These are phyloP conservation scores for Selaginella moellendorffii DNA, from an alignment of 75 land plant genomes.

Conservation along the genomic window DNA sequence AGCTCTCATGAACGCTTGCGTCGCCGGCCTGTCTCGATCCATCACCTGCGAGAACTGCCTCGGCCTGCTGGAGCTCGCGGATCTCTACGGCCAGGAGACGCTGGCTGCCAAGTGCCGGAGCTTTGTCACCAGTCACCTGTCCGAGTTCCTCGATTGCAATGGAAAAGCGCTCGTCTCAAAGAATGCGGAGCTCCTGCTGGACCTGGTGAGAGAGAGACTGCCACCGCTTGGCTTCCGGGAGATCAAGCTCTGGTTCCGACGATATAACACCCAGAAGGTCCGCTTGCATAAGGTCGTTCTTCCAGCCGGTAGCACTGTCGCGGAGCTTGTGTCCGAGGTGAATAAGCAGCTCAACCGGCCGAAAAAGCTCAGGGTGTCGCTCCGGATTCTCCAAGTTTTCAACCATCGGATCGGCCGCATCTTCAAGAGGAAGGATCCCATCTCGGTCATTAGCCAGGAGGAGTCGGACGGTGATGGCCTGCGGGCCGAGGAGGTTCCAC, in stretches of 20 bases:
- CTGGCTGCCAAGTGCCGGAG: background rate
- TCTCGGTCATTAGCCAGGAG: background rate
- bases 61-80: background rate
- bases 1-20: background rate
- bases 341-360: background rate
- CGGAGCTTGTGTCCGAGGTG: background rate
- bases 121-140: background rate
- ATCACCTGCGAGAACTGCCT: background rate
- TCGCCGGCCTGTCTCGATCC: background rate
- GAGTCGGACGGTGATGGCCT: background rate
- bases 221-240: background rate
- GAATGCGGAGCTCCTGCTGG: background rate
- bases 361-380: background rate
- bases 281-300: background rate
- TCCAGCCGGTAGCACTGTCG: background rate
- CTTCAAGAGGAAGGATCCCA: background rate
- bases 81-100: background rate
- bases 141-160: background rate
- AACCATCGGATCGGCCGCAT: background rate
- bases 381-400: background rate
- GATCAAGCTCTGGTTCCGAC: background rate
- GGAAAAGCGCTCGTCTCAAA: background rate
- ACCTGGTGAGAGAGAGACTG: background rate
- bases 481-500: background rate
- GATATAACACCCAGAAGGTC: background rate